A percentile compares a stretch with the other conserved stretches of the same genome.
phyloP scores from a whole-genome alignment of 306 rosid species.

The Argentina anserina region DNA sequence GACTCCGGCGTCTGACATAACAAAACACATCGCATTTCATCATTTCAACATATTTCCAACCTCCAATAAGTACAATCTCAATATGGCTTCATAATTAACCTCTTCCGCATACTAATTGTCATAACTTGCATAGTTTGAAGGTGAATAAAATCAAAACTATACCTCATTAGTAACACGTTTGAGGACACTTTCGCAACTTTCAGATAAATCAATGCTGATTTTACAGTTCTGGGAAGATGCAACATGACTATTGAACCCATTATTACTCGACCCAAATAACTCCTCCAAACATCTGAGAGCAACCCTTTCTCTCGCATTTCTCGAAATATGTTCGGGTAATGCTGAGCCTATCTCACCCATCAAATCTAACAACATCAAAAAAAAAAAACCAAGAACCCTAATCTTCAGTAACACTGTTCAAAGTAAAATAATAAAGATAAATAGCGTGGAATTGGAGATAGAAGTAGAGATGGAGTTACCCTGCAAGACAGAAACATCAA shows the following conservation, averaged over 20 bases:
- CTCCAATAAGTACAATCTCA: neutral
- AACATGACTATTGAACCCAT: conserved; percentile 12
- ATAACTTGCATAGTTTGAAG: conserved; percentile 7
- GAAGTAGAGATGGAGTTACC: conserved; percentile 24
- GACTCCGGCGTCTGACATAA: conserved; percentile 42
- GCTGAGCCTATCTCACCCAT: conserved; percentile 43
- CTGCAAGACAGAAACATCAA: conserved; percentile 33
- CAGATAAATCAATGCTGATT: conserved; percentile 41
- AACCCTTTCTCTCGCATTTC: conserved; percentile 51
- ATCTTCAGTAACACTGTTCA: neutral
- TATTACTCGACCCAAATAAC: conserved; percentile 22
- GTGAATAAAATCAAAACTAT: conserved; percentile 12
- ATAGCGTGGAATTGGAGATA: neutral
- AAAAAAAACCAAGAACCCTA: neutral
- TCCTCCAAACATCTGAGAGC: conserved; percentile 72
- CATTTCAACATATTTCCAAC: conserved; percentile 13
- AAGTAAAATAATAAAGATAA: neutral
- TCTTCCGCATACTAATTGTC: conserved; percentile 4
- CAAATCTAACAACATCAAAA: no score
- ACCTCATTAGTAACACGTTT: conserved; percentile 47
- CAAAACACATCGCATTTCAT: neutral
- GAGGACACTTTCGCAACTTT: conserved; percentile 47
- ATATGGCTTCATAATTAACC: conserved; percentile 3
- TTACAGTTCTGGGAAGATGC: conserved; percentile 36
- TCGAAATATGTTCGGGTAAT: conserved; percentile 26